Conservation (phyloP, 805 yeast genomes). For the Jamesozyma gamospora region DNA sequence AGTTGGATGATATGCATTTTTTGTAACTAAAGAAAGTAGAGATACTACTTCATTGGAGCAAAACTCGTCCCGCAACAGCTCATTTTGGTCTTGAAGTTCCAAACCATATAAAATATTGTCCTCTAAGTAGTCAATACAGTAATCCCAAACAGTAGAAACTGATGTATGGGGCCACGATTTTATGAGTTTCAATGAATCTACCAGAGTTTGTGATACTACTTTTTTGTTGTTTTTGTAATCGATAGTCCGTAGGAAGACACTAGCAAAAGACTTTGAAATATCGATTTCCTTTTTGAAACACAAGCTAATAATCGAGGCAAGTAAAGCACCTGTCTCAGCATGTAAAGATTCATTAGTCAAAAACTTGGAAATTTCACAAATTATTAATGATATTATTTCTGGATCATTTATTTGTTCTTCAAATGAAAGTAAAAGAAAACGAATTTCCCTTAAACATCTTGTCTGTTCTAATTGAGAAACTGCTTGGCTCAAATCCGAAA, state of each 20-base stretch:
- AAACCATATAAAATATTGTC: conserved; percentile 3
- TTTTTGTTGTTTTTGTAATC: neutral
- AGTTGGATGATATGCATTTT: conserved; percentile 7
- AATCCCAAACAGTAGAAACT: conserved; percentile 6
- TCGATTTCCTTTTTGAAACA: conserved; percentile 1
- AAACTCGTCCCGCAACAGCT: conserved; percentile 5
- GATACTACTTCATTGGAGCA: conserved; percentile 5
- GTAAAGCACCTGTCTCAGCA: conserved; percentile 10
- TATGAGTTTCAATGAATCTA: neutral
- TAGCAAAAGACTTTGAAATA: conserved; percentile 9
- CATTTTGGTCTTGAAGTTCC: conserved; percentile 1
- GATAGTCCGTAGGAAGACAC: conserved; percentile 5
- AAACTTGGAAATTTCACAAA: conserved; percentile 7
- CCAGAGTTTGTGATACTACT: neutral
- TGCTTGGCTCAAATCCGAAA: conserved; percentile 13
- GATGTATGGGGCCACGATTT: neutral
- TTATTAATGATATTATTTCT: conserved; percentile 3
- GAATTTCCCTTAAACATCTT: conserved; percentile 14
- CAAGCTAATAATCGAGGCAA: conserved; percentile 6
- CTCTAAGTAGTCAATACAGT: conserved; percentile 10
- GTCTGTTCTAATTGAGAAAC: conserved; percentile 5
- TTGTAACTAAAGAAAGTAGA: conserved; percentile 14
- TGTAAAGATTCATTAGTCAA: conserved; percentile 8
- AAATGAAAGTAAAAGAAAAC: conserved; percentile 10
- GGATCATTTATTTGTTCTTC: conserved; percentile 4